These are phyloP conservation scores for Chytridium lagenaria DNA, from an alignment of 371 early-diverging fungal genomes.

Conservation along the genomic window DNA sequence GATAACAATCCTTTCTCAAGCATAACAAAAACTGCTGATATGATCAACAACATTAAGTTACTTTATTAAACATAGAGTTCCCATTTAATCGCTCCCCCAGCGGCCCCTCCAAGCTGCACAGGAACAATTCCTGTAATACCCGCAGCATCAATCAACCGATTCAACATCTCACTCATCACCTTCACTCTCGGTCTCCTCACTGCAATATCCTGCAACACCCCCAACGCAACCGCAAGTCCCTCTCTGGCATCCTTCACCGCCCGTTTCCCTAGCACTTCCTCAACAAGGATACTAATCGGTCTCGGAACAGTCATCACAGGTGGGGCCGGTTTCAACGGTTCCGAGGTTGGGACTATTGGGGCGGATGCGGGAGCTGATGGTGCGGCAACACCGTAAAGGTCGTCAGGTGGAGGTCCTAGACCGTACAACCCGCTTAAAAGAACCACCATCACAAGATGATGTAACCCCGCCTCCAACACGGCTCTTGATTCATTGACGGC, in stretches of 20 bases:
- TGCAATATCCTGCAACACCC: constrained; percentile 11
- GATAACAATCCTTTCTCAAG: too few relatives aligned
- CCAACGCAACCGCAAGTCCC: background rate
- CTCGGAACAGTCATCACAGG: constrained; percentile 9
- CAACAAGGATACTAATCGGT: background rate
- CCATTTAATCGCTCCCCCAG: background rate
- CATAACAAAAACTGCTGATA: too few relatives aligned
- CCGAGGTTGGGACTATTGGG: background rate
- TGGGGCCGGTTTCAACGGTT: background rate
- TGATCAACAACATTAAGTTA: too few relatives aligned
- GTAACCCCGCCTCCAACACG: constrained; percentile 11
- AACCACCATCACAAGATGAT: constrained; percentile 8
- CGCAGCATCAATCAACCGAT: background rate
- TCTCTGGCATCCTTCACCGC: constrained; percentile 2
- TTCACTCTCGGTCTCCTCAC: background rate
- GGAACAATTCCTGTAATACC: background rate
- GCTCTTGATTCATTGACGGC: background rate
- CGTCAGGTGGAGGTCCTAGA: background rate
- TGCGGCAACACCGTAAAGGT: too few relatives aligned
- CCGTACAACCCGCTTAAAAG: constrained; percentile 5
- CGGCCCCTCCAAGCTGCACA: background rate
- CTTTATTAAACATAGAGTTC: too few relatives aligned
- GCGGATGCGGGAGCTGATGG: too few relatives aligned
- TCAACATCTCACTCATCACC: constrained; percentile 1
- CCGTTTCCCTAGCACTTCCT: background rate